Evolutionary conservation across 768 basidiomycete species (phyloP), one percentile per base, ranked within the genome.

Genomic region (Calocybe gangraenosa): DNA sequence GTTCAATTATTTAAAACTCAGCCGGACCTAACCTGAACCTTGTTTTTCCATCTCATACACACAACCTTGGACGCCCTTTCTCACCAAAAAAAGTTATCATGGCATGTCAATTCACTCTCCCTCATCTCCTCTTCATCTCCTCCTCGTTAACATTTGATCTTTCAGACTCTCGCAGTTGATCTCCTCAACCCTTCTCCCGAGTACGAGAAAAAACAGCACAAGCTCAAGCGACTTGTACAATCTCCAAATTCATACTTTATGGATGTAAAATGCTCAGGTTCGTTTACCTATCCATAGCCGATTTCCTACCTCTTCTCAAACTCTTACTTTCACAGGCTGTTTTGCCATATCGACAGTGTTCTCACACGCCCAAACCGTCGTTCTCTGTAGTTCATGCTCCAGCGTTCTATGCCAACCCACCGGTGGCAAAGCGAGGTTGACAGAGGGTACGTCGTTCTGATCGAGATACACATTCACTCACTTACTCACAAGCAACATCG

Each of bases 161-260:
- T 50, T n/a, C n/a, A 95, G 94, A 79, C 91, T 81, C 92, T 98
- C 75, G 92, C 92, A 68, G 68, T 96, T 67, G 96, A 99, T 73
- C 87, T 99, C 68, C 86, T 98, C 68, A 90, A 98, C 84, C 95
- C 92, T 58, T 87, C 92, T 49, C 69, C 80, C 56, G 89, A 92
- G 66, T 69, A 81, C 58, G 89, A 95, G 74, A 84, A 74, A 69
- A 84, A 76, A 68, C 85, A 82, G 68, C 95, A 98, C 87, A 98
- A 98, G 80, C 89, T 97, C 69, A 98, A 99, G 82, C 87, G 93
- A 67, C 85, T 98, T 59, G 96, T 99, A 58, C 96, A 97, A 73
- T 86, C 86, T 42, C 96, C 96, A 54, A 92, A 97, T 74, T 98
- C 95, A 28, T 98, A 91, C 75, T 98, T 98, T 75, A 98, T 99